Evolutionary conservation across 2,329 filamentous ascomycete species (phyloP).

Genomic region (Scorias spongiosa): DNA sequence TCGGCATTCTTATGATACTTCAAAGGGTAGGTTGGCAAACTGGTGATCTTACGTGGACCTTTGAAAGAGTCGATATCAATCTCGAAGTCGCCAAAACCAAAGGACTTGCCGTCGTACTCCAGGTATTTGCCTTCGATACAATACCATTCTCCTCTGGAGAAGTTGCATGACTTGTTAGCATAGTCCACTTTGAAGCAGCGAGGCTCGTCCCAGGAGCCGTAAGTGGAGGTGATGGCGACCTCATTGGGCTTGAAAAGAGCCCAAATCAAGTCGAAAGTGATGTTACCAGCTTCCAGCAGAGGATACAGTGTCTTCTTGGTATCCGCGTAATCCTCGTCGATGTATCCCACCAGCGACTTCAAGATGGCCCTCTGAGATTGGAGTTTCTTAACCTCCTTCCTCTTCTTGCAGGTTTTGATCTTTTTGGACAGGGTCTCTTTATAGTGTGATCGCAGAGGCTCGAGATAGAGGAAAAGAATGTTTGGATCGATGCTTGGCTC

Average conservation of each 20-base stretch:
- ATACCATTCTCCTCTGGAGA: conserved; percentile 62
- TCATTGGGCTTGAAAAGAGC: conserved; percentile 79
- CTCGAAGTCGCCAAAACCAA: conserved; percentile 58
- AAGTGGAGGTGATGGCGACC: conserved; percentile 60
- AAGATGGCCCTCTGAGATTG: conserved; percentile 47
- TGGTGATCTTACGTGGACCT: conserved; percentile 69
- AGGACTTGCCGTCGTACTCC: conserved; percentile 77
- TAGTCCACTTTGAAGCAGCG: conserved; percentile 70
- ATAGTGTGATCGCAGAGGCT: conserved; percentile 50
- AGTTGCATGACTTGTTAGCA: conserved; percentile 51
- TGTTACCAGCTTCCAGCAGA: conserved; percentile 64
- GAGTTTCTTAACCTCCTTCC: conserved; percentile 44
- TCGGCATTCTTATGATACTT: conserved; percentile 62
- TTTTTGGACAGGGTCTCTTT: conserved; percentile 49
- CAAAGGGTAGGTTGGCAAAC: conserved; percentile 60
- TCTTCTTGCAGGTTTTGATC: conserved; percentile 42
- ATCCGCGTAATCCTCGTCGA: conserved; percentile 68
- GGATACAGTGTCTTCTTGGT: conserved; percentile 69
- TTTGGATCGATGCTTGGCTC: conserved; percentile 47
- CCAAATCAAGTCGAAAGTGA: conserved; percentile 82
- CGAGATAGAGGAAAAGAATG: conserved; percentile 47
- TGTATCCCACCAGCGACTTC: conserved; percentile 57
- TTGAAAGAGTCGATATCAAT: conserved; percentile 62
- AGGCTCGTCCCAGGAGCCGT: conserved; percentile 60
- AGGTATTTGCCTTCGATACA: conserved; percentile 64